These are phyloP conservation scores for Paracorniculantispora psalliotae DNA, from an alignment of 2,329 filamentous ascomycete genomes.

Conservation along the genomic window DNA sequence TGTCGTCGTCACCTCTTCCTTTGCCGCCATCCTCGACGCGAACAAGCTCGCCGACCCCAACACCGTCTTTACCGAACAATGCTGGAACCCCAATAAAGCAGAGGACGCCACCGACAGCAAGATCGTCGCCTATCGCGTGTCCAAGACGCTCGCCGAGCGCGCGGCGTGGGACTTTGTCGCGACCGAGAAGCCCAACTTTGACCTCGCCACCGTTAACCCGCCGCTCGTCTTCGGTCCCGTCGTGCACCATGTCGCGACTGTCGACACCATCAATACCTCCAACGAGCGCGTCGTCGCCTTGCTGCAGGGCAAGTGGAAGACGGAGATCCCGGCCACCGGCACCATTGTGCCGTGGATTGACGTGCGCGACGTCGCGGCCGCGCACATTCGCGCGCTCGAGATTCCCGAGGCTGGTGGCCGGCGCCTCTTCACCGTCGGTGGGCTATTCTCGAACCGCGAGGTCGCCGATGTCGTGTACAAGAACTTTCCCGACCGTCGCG, in stretches of 20 bases:
- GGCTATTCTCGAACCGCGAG: conserved; percentile 42
- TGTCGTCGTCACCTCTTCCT: conserved; percentile 46
- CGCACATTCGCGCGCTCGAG: conserved; percentile 50
- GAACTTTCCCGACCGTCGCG: conserved; percentile 46
- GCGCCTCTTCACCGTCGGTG: conserved; percentile 46
- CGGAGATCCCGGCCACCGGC: conserved; percentile 36
- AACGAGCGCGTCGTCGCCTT: conserved; percentile 47
- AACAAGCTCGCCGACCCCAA: conserved; percentile 31
- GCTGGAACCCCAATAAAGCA: conserved; percentile 50
- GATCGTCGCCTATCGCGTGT: conserved; percentile 47
- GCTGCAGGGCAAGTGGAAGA: conserved; percentile 46
- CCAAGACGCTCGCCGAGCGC: conserved; percentile 50
- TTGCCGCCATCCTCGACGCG: conserved; percentile 46
- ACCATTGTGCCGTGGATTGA: conserved; percentile 47
- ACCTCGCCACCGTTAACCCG: conserved; percentile 50
- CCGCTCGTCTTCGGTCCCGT: conserved; percentile 52
- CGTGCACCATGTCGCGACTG: conserved; percentile 40
- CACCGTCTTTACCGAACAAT: conserved; percentile 40
- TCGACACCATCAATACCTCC: conserved; percentile 48
- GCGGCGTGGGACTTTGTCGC: conserved; percentile 50
- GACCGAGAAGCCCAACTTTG: conserved; percentile 39
- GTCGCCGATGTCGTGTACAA: conserved; percentile 39
- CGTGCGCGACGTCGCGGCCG: conserved; percentile 50
- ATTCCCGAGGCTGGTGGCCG: conserved; percentile 42
- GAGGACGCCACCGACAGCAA: conserved; percentile 36